These are phyloP conservation scores for Daldinia eschscholtzii DNA, from an alignment of 2,329 filamentous ascomycete genomes.

Conservation along the genomic window DNA sequence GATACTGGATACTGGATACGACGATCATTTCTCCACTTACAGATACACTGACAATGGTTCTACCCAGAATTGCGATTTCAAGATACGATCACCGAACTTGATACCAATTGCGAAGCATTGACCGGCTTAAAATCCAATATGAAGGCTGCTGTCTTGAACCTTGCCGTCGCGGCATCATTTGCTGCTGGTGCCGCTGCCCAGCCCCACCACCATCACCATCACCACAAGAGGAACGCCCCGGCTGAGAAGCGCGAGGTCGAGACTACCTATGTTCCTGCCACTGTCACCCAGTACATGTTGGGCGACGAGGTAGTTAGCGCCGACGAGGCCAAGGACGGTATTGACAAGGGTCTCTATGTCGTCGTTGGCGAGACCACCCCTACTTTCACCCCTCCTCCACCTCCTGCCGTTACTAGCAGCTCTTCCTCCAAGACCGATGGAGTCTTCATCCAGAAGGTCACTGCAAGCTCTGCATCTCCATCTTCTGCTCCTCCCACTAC, in stretches of 20 bases:
- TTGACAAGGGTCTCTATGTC: slow-evolving; percentile 78
- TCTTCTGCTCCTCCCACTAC: slow-evolving; percentile 53
- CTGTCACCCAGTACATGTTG: slow-evolving; percentile 78
- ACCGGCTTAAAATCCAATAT: slow-evolving; percentile 51
- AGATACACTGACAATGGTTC: slow-evolving; percentile 32
- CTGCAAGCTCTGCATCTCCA: slow-evolving; percentile 52
- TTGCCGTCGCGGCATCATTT: slow-evolving; percentile 66
- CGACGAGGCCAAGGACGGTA: slow-evolving; percentile 76
- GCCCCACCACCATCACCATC: slow-evolving; percentile 71
- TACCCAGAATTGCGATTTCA: slow-evolving; percentile 34
- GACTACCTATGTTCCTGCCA: slow-evolving; percentile 69
- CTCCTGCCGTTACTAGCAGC: slow-evolving; percentile 50
- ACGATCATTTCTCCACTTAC: background rate
- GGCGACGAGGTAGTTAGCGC: slow-evolving; percentile 72
- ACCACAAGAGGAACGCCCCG: slow-evolving; percentile 67
- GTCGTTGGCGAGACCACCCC: slow-evolving; percentile 71
- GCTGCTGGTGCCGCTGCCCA: slow-evolving; percentile 63
- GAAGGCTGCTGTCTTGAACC: slow-evolving; percentile 62
- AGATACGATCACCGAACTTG: slow-evolving; percentile 28
- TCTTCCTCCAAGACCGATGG: slow-evolving; percentile 52
- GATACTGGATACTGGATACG: background rate
- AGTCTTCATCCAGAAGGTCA: slow-evolving; percentile 52
- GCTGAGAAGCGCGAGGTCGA: slow-evolving; percentile 65
- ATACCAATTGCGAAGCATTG: slow-evolving; percentile 28
- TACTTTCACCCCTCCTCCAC: slow-evolving; percentile 62